Evolutionary conservation across 2,329 filamentous ascomycete genomes (phyloP), one percentile per base, ranked within the genome.

Genomic region (Colletotrichum sp.): DNA sequence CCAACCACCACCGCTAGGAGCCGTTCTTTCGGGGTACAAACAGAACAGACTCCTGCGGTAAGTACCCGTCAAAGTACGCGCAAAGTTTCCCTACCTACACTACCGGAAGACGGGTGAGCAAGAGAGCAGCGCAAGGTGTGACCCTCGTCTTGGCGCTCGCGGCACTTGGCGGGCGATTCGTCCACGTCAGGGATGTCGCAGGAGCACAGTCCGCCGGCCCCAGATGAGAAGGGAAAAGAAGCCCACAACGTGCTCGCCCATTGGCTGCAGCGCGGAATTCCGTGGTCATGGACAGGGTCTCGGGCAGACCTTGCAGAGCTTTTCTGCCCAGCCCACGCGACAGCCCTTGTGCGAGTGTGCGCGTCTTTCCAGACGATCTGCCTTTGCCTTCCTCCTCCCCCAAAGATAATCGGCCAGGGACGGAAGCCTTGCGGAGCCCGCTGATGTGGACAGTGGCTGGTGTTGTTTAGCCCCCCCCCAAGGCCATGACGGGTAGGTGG

Each of bases 81-180:
- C 64, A 63, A 49, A 49, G n/a, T 22, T 49, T 49, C 44, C n/a
- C 1, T 22, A n/a, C n/a, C n/a, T 2, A 3, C n/a, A 4, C 44
- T 49, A 49, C 44, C 44, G 44, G 19, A 68, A 44, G 30, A 27
- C 30, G 19, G 32, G 29, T 32, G 59, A 62, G 57, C 25, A 25
- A 61, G 57, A 32, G 57, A 30, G 57, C 0, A 29, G 13, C 12
- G 57, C 16, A 30, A 64, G 39, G 69, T 72, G 69, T 75, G 68
- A 68, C 63, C 30, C 69, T 49, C 44, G 44, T 49, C 44, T 75
- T 75, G 73, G 69, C 59, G 34, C 29, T 65, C 70, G 64, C 73
- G 70, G 73, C 64, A 69, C 64, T 76, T 73, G 73, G 70, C 64
- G 70, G 44, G 70, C 70, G 63, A 76, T 69, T 69, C 70, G 73